Conservation (phyloP, 495 filamentous ascomycete genomes). For the Penicillium salamii region DNA sequence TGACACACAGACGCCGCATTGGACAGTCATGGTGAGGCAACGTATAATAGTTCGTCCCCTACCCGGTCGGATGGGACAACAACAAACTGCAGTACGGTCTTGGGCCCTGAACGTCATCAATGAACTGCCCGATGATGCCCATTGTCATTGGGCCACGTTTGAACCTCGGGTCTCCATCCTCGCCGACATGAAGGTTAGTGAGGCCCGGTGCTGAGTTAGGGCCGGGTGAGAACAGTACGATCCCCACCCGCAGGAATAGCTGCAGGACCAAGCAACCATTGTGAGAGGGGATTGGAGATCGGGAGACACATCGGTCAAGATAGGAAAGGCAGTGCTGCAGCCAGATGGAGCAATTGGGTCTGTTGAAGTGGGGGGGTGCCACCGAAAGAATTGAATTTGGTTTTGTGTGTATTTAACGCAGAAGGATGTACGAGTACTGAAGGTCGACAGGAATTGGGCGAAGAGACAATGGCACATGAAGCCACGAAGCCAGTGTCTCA, state of each 20-base stretch:
- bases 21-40: constrained; percentile 36
- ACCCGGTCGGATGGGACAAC: constrained; percentile 31
- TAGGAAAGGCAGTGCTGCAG: constrained; percentile 24
- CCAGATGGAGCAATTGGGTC: constrained; percentile 22
- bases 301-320: constrained; percentile 12
- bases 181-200: constrained; percentile 21
- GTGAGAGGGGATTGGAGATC: constrained; percentile 19
- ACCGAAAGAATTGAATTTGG: constrained; percentile 12
- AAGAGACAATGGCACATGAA: constrained; percentile 6
- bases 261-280: constrained; percentile 21
- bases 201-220: constrained; percentile 30
- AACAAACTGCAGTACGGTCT: constrained; percentile 25
- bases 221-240: constrained; percentile 27
- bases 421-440: no score
- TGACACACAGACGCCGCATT: constrained; percentile 22
- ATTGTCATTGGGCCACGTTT: constrained; percentile 46
- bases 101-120: constrained; percentile 37
- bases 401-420: no score
- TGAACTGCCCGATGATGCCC: constrained; percentile 33
- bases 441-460: constrained; percentile 5
- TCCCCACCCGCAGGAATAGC: constrained; percentile 23
- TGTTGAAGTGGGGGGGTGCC: constrained; percentile 22
- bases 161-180: constrained; percentile 20
- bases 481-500: constrained; percentile 16
- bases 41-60: constrained; percentile 39